Evolutionary conservation across 2,329 filamentous ascomycete species (phyloP).

Genomic region (Cladosporium halotolerans): DNA sequence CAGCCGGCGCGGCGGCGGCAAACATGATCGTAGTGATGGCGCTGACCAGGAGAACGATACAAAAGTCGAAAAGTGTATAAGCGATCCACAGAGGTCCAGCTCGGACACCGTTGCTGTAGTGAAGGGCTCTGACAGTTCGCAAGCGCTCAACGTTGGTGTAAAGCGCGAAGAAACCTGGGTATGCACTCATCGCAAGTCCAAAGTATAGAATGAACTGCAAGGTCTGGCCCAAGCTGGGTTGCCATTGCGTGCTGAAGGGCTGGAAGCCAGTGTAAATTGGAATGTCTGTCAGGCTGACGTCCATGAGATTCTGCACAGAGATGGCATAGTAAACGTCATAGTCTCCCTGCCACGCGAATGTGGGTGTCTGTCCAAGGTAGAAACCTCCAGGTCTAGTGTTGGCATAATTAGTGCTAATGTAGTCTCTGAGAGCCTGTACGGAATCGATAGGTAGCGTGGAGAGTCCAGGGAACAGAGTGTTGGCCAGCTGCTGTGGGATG

Average conservation of each 20-base stretch:
- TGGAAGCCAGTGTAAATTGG: slow-evolving; percentile 67
- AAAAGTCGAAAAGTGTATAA: slow-evolving; percentile 74
- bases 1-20: slow-evolving; percentile 51
- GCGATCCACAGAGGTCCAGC: slow-evolving; percentile 78
- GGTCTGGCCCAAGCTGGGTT: slow-evolving; percentile 61
- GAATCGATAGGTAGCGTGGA: slow-evolving; percentile 35
- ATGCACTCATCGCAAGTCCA: slow-evolving; percentile 68
- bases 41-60: slow-evolving; percentile 62
- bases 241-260: slow-evolving; percentile 68
- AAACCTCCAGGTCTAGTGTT: slow-evolving; percentile 73
- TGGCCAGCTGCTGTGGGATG: background rate
- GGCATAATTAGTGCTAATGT: slow-evolving; percentile 55
- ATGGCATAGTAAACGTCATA: slow-evolving; percentile 58
- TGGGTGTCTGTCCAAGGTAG: slow-evolving; percentile 62
- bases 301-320: slow-evolving; percentile 82
- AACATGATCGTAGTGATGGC: slow-evolving; percentile 65
- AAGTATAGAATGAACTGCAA: slow-evolving; percentile 79
- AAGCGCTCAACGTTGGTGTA: slow-evolving; percentile 83
- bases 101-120: slow-evolving; percentile 87
- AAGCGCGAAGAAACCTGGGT: slow-evolving; percentile 79
- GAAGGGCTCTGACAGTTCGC: slow-evolving; percentile 70
- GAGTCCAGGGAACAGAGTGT: slow-evolving; percentile 21
- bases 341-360: slow-evolving; percentile 66
- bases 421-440: slow-evolving; percentile 57
- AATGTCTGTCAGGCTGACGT: slow-evolving; percentile 65